These are phyloP conservation scores for Zarea fungicola DNA, from an alignment of 2,329 filamentous ascomycete genomes.

Conservation along the genomic window DNA sequence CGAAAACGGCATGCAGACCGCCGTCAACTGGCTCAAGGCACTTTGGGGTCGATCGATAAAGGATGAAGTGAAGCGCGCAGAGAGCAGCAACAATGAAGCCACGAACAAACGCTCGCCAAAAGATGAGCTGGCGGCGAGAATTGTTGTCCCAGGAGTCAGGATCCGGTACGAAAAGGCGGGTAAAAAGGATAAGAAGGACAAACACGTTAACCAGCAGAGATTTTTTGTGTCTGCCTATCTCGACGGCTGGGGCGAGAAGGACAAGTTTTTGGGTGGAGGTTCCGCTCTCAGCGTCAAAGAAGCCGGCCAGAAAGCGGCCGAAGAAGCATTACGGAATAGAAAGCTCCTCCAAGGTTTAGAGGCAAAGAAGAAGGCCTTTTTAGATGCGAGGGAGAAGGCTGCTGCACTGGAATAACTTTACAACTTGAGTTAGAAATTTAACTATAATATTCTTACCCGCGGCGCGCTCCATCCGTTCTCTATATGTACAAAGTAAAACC, in stretches of 20 bases:
- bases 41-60: slow-evolving; percentile 67
- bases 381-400: slow-evolving; percentile 25
- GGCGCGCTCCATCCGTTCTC: too few species aligned
- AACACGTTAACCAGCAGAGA: slow-evolving; percentile 46
- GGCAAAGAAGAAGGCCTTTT: slow-evolving; percentile 42
- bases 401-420: not conserved
- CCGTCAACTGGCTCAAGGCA: slow-evolving; percentile 65
- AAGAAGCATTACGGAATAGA: slow-evolving; percentile 58
- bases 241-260: slow-evolving; percentile 62
- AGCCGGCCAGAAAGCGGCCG: slow-evolving; percentile 62
- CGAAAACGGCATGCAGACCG: slow-evolving; percentile 53
- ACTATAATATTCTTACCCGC: not conserved
- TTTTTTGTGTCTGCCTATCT: slow-evolving; percentile 62
- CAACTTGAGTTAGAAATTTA: not conserved
- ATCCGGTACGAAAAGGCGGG: slow-evolving; percentile 56
- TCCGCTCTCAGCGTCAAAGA: slow-evolving; percentile 63
- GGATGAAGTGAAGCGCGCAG: slow-evolving; percentile 43
- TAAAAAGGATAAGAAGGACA: slow-evolving; percentile 47
- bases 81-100: slow-evolving; percentile 20
- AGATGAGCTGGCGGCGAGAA: slow-evolving; percentile 25
- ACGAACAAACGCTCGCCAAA: slow-evolving; percentile 22
- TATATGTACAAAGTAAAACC: slow-evolving; percentile 15
- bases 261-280: slow-evolving; percentile 58
- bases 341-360: slow-evolving; percentile 51
- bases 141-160: slow-evolving; percentile 53